Evolutionary conservation across 768 basidiomycete species (phyloP), one percentile per base, ranked within the genome.

Genomic region (Chalciporus sphaerocephalus): DNA sequence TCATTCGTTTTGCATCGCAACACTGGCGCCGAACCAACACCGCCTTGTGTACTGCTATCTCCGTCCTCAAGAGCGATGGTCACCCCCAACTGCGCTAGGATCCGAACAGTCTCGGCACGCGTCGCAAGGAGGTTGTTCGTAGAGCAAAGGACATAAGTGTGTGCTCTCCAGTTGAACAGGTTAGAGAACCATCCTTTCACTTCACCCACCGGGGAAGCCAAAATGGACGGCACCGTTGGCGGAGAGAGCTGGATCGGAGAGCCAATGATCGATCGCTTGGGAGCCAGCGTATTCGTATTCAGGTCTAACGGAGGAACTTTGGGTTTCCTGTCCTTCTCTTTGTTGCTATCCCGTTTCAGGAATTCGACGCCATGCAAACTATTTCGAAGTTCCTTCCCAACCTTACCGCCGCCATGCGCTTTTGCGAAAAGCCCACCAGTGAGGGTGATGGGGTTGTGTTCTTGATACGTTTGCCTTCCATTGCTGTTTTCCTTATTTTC

Each of bases 181-280:
- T 88, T 95, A 17, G 91, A 89, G 68, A 98, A 94, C 94, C 94
- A 96, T 25, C 86, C 87, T 61, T 86, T 87, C 67, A 90, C 82
- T 64, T 90, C 88, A 46, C 84, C 84, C 12, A 87, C 84, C 9
- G 80, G 83, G n/a, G 86, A 86, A 13, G 86, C 81, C 6, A 78
- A 70, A 34, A 80, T 62, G 38, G 64, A 69, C 18, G 48, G 61
- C 48, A 60, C 62, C 21, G 50, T 69, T 48, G 52, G 72, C 42
- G 55, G 70, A 67, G 21, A 72, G 67, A 16, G 72, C 69, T 42
- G 69, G 51, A 39, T 69, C 8, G 81, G 79, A 8, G 83, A 80
- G 9, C 71, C 69, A 8, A 79, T 63, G 0, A 72, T 72, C 2
- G 78, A 59, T 20, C 76, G 70, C 57, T 75, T 81, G 20, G 73